Base-by-base conservation (phyloP, 352 stramenopile species). In the Phytophthora fragariaefolia region DNA sequence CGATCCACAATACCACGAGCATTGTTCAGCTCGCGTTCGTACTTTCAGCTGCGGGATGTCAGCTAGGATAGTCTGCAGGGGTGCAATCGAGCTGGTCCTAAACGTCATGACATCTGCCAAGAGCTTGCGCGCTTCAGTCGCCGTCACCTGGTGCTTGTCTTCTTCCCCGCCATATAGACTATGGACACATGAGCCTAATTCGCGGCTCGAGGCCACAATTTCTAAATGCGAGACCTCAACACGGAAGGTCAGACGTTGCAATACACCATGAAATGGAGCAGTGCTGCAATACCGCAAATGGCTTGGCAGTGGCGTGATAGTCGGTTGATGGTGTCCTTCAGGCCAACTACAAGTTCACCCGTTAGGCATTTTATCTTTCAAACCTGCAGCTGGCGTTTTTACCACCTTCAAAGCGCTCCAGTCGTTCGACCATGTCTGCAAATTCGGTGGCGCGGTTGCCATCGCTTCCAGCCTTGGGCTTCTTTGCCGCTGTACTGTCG, bases 11-110 rank as follows among this genome's bases (percentile, higher is more conserved):
- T 64, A 17, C 12, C 10, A 48, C 55, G 0, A n/a, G 4, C 5
- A 20, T 67, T 42, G 26, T 17, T 43, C 42, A 58, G 23, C 18
- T 38, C 20, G 7, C 10, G 20, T 4, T 23, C 40, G n/a, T 58
- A 87, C 81, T 59, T 84, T 83, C 20, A 92, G 71, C 18, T 88
- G 77, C 6, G 83, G 80, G 32, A 92, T 78, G 1, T 66, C 69
- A 8, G 74, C 73, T 56, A 91, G 63, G 47, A 91, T 63, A 23
- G 73, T 76, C 58, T 92, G 85, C 22, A 94, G 61, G 36, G 83
- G 79, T 26, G 74, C 75, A 58, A 92, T 88, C 17, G 72, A 79
- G 13, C 67, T 79, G 9, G 74, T 79, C 5, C 75, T 76, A 63
- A 92, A 91, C 54, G 78, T 73, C 32, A 75, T 66, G 38, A 90